phyloP scores from a whole-genome alignment of 495 filamentous ascomycete species.

The Lepidopterella palustris region DNA sequence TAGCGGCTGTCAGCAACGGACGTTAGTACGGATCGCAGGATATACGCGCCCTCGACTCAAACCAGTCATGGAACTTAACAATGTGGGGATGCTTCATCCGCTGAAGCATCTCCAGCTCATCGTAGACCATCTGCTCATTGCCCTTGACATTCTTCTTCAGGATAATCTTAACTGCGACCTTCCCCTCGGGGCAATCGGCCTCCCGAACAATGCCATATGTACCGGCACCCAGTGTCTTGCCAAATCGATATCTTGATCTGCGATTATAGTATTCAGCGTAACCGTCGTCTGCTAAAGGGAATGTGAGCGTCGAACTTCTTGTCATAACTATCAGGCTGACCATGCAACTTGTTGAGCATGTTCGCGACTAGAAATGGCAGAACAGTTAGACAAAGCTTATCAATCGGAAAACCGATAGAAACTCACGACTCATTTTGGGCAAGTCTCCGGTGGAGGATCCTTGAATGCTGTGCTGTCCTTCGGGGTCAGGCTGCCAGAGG shows the following conservation, averaged over 20 bases:
- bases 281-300: slow-evolving; percentile 8
- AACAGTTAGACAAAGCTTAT: not conserved
- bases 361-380: slow-evolving; percentile 57
- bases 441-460: not conserved
- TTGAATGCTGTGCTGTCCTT: slow-evolving; percentile 13
- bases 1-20: slow-evolving; percentile 2
- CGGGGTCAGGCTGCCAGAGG: slow-evolving; percentile 11
- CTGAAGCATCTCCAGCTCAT: slow-evolving; percentile 91
- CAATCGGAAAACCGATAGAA: not conserved
- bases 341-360: slow-evolving; percentile 96
- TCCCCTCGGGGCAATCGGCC: slow-evolving; percentile 72
- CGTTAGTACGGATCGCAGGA: not conserved
- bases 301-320: slow-evolving; percentile 64
- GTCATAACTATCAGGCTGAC: slow-evolving; percentile 97
- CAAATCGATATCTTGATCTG: slow-evolving; percentile 83
- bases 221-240: slow-evolving; percentile 87
- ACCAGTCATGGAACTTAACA: slow-evolving; percentile 98
- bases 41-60: slow-evolving; percentile 74
- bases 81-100: slow-evolving; percentile 89
- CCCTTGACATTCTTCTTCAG: slow-evolving; percentile 98
- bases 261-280: slow-evolving; percentile 24
- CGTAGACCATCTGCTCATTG: slow-evolving; percentile 97
- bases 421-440: slow-evolving; percentile 26
- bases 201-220: slow-evolving; percentile 99
- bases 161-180: slow-evolving; percentile 98